These are phyloP conservation scores for Zea mays DNA, from an alignment of 176 grass and related monocot genomes.

Conservation along the genomic window Zm-B73-REFERENCE-NAM-5.0 NC_050097.1:230936501-230937000, in stretches of 20 bases:
- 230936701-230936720: not conserved
- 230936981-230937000: conserved; percentile 54
- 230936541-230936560: too few relatives aligned
- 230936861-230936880: conserved; percentile 30
- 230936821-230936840: conserved; percentile 1
- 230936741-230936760: conserved; percentile 69
- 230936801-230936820: conserved; percentile 32
- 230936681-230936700: not conserved
- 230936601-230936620: too few relatives aligned
- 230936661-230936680: not conserved
- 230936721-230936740: conserved; percentile 62
- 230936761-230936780: conserved; percentile 65
- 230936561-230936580: too few relatives aligned
- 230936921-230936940: conserved; percentile 67
- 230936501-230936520: too few relatives aligned
- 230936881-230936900: conserved; percentile 96
- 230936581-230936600: not conserved
- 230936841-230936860: conserved; percentile 55
- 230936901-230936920: conserved; percentile 93
- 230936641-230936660: conserved; percentile 34
- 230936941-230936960: conserved; percentile 37
- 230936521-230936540: too few relatives aligned
- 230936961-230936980: conserved; percentile 59
- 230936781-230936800: conserved; percentile 59
- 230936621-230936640: conserved; percentile 13